phyloP scores from a whole-genome alignment of 1,139 yeast species.

The Saccharomycopsis hybrid region DNA sequence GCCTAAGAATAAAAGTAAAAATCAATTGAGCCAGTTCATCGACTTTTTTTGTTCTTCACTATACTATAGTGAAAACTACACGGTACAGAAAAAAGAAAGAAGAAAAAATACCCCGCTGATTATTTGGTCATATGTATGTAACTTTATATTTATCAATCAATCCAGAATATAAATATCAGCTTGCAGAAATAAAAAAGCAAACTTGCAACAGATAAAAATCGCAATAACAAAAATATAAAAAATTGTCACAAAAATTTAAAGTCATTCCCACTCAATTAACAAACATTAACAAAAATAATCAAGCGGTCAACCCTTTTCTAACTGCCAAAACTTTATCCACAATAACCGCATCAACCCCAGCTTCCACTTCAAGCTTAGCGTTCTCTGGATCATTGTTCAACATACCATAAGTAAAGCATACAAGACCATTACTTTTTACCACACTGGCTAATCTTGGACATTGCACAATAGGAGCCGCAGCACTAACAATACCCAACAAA shows the following conservation, averaged over 20 bases:
- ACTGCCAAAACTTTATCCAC: slow-evolving; percentile 94
- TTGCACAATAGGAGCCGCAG: slow-evolving; percentile 74
- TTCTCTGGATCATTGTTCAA: slow-evolving; percentile 80
- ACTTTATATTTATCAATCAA: too few species aligned
- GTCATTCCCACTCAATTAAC: too few species aligned
- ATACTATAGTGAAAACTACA: too few species aligned
- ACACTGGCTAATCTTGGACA: slow-evolving; percentile 88
- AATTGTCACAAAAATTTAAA: neutral
- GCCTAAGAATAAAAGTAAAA: too few species aligned
- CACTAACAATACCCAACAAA: slow-evolving; percentile 84
- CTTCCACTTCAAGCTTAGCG: slow-evolving; percentile 80
- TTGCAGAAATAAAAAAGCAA: too few species aligned
- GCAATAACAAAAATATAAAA: neutral
- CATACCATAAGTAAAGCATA: slow-evolving; percentile 88
- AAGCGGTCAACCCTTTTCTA: slow-evolving; percentile 55
- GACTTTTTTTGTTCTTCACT: too few species aligned
- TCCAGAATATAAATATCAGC: too few species aligned
- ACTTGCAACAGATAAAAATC: too few species aligned
- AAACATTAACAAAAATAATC: neutral
- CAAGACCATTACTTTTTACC: slow-evolving; percentile 84
- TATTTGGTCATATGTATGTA: too few species aligned
- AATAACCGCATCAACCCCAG: slow-evolving; percentile 97
- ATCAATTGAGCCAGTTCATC: too few species aligned
- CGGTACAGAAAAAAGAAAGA: too few species aligned
- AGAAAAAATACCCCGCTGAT: too few species aligned